Evolutionary conservation across 2,329 filamentous ascomycete species (phyloP), one percentile per base, ranked within the genome.

Genomic region (Epichloe typhina): DNA sequence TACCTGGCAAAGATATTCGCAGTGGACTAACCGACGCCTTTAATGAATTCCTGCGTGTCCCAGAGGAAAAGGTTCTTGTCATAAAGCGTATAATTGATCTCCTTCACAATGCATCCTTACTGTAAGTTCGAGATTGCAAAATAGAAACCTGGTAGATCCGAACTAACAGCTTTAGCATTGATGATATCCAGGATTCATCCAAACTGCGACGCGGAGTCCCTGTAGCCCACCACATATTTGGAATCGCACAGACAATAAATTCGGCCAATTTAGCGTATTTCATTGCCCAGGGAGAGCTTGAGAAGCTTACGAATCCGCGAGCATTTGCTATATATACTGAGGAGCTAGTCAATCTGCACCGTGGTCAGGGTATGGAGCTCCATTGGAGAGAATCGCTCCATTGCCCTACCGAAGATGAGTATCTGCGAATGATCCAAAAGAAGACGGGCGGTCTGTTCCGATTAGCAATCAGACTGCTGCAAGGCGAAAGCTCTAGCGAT

Each of bases 381-480:
- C 89, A 84, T 69, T 93, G 87, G 86, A 76, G 85, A 51, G 85
- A 90, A 67, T 85, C 80, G 19, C 69, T 89, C 52, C 87, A 81
- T 21, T 89, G 84, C 65, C 86, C 86, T 5, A 84, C 77, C 46
- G 86, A 89, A 66, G 83, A 86, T 57, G 86, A 90, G 66, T 91
- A 91, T 66, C 75, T 90, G 17, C 83, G 89, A 63, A 90, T 91
- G 86, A 85, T 91, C 15, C 78, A 78, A 56, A 88, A 90, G 69
- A 91, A 91, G 68, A 91, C 86, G 0, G 86, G 86, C 40, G 87
- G 86, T 0, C 72, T 93, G 1, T 90, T 91, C 70, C 75, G 86
- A 26, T 68, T 91, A 3, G 84, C 83, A 19, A 80, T 90, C 61
- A 85, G 86, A 66, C 74, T 91, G n/a, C 89, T 91, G 85, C 84